phyloP scores from a whole-genome alignment of 805 yeast genomes.

The Saccharomycodes ludwigii region DNA sequence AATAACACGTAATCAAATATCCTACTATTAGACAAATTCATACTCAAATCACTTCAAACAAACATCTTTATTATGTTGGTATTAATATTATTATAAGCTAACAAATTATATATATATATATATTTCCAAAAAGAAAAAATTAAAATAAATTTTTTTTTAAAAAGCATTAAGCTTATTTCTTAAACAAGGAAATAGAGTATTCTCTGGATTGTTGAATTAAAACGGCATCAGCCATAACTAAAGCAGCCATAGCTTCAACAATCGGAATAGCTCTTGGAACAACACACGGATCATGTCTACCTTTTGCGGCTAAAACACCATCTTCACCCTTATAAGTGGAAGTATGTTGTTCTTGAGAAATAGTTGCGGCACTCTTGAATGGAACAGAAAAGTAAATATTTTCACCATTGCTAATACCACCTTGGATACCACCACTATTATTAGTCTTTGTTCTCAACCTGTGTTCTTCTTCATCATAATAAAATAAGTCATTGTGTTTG shows the following conservation, averaged over 20 bases:
- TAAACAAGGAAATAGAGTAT: constrained; percentile 21
- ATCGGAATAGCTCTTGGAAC: constrained; percentile 98
- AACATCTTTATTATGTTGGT: too few species aligned
- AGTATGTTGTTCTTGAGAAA: constrained; percentile 84
- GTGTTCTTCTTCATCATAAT: constrained; percentile 42
- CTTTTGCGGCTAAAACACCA: constrained; percentile 88
- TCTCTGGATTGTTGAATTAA: constrained; percentile 82
- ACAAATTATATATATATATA: constrained; percentile 3
- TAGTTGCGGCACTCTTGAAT: constrained; percentile 97
- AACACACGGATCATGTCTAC: constrained; percentile 97
- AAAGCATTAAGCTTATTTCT: not conserved
- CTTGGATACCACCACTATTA: constrained; percentile 95
- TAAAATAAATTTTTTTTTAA: not conserved
- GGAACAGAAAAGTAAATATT: constrained; percentile 89
- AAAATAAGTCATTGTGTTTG: constrained; percentile 83
- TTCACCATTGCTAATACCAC: constrained; percentile 96
- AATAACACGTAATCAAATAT: too few species aligned
- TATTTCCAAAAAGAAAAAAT: not conserved
- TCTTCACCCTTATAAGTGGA: constrained; percentile 77
- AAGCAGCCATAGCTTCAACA: constrained; percentile 97
- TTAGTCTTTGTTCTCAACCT: constrained; percentile 78
- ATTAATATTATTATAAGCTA: too few species aligned
- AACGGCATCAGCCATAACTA: constrained; percentile 77
- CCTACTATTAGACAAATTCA: too few species aligned
- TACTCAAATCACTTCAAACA: too few species aligned